Base-by-base conservation (phyloP, 1,139 yeast species). In the Blastobotrys persicus region DNA sequence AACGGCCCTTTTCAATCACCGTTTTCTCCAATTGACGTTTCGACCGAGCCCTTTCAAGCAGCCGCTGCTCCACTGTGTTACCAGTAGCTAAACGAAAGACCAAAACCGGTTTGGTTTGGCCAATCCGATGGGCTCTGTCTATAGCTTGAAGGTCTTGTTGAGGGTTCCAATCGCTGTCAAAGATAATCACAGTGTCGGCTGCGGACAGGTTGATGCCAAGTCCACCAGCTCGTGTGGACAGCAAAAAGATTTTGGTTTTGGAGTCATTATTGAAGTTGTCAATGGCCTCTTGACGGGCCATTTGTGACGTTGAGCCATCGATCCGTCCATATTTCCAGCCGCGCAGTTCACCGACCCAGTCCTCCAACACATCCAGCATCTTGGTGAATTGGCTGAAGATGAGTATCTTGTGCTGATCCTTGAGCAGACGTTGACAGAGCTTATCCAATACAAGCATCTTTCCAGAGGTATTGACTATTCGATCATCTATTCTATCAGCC, bases 141-240 rank as follows among this genome's bases (percentile, higher is more conserved):
- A 92, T 92, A 0, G 98, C 98, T 65, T 92, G 98, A 46, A 89
- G 70, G 66, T 92, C 98, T 58, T 88, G 91, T 63, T 92, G 98
- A 0, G 98, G 98, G 61, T 92, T 92, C 96, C 98, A 91, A 64
- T 92, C 98, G 53, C 88, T 85, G 62, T 92, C 98, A 64, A 88
- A 89, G 13, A 92, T 62, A 2, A 92, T 79, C 1, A 92, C 98
- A 0, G 95, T 85, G 59, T 92, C 97, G 0, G 98, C 96, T 0
- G 86, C 80, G 0, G 84, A 79, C 50, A 92, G 73, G 61, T 92
- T 92, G 43, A 92, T 80, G 1, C 98, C 98, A 26, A 92, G 76
- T 0, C 98, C 98, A 11, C 98, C 98, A 0, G 98, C 92, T 54
- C 98, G 75, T 0, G 98, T 92, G 11, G 96, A 85, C 13, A 92